A percentile compares a stretch with the other conserved stretches of the same genome.
phyloP scores from a whole-genome alignment of 164 flowering plant genomes.

The Paratinospora sagittata region DNA sequence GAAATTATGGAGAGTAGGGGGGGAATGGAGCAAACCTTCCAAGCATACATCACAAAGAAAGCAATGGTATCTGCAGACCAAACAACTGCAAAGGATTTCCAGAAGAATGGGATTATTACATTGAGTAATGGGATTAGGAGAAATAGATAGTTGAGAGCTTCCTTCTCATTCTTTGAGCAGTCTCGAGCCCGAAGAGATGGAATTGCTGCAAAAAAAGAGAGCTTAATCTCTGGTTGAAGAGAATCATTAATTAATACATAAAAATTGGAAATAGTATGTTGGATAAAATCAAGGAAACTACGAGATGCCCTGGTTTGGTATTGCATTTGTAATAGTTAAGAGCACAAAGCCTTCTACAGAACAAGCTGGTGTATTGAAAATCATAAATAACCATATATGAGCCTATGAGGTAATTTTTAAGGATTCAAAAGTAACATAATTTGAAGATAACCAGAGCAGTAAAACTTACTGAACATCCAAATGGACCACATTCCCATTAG shows the following conservation, averaged over 20 bases:
- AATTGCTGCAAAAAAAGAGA: constrained; percentile 50
- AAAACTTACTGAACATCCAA: constrained; percentile 96
- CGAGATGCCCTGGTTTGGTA: no score
- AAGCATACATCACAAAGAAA: constrained; percentile 87
- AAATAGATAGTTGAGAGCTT: constrained; percentile 93
- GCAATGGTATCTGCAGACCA: constrained; percentile 91
- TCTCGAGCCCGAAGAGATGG: constrained; percentile 98
- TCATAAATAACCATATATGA: background rate
- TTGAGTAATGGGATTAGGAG: constrained; percentile 76
- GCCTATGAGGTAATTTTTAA: background rate
- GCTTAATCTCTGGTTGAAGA: background rate
- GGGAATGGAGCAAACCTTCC: constrained; percentile 65
- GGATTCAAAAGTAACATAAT: background rate
- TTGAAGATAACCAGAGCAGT: background rate
- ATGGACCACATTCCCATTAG: constrained; percentile 99
- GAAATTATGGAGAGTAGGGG: background rate
- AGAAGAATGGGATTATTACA: constrained; percentile 80
- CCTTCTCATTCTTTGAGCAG: constrained; percentile 95
- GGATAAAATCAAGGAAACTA: background rate
- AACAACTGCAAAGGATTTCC: constrained; percentile 85
- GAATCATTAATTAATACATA: background rate
- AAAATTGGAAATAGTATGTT: background rate
- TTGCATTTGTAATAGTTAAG: background rate
- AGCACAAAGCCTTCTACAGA: background rate
- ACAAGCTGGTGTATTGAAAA: background rate